A percentile compares a stretch with the other conserved stretches of the same genome.
These are phyloP conservation scores for Populus nigra DNA, from an alignment of 345 rosid genomes.

Conservation along the genomic window DNA sequence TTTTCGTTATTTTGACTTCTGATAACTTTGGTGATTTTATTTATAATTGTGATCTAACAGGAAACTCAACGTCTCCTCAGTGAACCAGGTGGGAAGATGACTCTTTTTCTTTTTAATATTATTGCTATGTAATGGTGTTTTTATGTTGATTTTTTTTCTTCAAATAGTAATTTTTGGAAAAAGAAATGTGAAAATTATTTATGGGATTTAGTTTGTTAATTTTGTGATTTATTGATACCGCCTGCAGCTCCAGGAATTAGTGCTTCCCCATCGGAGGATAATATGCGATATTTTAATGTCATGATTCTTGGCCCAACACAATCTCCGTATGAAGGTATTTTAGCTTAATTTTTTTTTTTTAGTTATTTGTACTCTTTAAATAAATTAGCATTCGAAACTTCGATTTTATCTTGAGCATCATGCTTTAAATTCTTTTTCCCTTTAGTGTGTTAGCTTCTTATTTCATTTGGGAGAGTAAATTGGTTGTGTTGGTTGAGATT, in stretches of 20 bases:
- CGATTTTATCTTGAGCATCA: neutral
- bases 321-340: constrained; percentile 92
- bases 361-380: neutral
- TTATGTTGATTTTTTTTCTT: neutral
- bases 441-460: neutral
- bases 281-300: constrained; percentile 92
- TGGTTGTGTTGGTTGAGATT: neutral
- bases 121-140: neutral
- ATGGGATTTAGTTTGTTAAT: neutral
- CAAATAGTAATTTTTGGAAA: neutral
- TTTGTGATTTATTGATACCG: constrained; percentile 19
- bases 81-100: constrained; percentile 69
- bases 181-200: neutral
- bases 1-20: neutral
- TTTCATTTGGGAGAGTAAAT: neutral
- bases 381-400: neutral
- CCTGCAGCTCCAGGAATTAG: constrained; percentile 91
- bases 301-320: constrained; percentile 97
- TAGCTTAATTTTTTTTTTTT: neutral
- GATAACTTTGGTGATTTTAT: neutral
- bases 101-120: neutral
- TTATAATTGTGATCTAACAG: constrained; percentile 32
- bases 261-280: constrained; percentile 95
- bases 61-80: constrained; percentile 99
- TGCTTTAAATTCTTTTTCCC: neutral